phyloP scores from a whole-genome alignment of 2,329 filamentous ascomycete species.

The Thielaviopsis punctulata region DNA sequence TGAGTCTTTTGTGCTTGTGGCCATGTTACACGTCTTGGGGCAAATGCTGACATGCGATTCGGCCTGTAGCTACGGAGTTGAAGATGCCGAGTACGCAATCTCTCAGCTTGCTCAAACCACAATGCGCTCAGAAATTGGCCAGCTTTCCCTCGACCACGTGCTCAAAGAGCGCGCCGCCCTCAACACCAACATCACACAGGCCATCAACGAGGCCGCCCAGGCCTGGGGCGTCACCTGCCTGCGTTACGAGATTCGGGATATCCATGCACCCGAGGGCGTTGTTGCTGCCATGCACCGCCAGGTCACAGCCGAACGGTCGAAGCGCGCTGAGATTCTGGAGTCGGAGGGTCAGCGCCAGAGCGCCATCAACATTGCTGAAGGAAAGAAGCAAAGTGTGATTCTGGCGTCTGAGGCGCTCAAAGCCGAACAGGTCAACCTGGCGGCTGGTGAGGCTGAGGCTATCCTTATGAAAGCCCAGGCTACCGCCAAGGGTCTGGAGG shows the following conservation, averaged over 20 bases:
- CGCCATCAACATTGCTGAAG: constrained; percentile 97
- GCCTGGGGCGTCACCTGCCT: constrained; percentile 95
- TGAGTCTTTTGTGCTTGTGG: constrained; percentile 23
- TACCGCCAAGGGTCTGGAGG: constrained; percentile 75
- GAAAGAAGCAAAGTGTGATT: constrained; percentile 91
- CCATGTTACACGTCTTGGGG: background rate
- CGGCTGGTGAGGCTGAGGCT: constrained; percentile 82
- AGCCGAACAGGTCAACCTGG: constrained; percentile 83
- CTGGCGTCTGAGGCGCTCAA: constrained; percentile 82
- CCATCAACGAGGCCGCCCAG: constrained; percentile 93
- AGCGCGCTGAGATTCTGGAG: constrained; percentile 93
- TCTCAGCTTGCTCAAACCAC: constrained; percentile 95
- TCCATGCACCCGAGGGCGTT: constrained; percentile 83
- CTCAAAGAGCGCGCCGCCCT: constrained; percentile 91
- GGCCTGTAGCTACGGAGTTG: constrained; percentile 70
- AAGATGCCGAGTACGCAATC: constrained; percentile 97
- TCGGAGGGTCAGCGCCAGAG: constrained; percentile 93
- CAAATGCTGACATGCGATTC: background rate
- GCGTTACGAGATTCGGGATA: constrained; percentile 95
- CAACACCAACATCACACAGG: constrained; percentile 96
- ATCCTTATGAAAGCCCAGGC: constrained; percentile 74
- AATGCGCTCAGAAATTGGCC: constrained; percentile 96
- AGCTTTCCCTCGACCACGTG: constrained; percentile 90
- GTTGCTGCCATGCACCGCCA: constrained; percentile 97
- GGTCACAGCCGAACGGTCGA: constrained; percentile 91